Evolutionary conservation across 179 eudicot species (phyloP), one percentile per base, ranked within the genome.

Genomic region (Drosera spatulata): DNA sequence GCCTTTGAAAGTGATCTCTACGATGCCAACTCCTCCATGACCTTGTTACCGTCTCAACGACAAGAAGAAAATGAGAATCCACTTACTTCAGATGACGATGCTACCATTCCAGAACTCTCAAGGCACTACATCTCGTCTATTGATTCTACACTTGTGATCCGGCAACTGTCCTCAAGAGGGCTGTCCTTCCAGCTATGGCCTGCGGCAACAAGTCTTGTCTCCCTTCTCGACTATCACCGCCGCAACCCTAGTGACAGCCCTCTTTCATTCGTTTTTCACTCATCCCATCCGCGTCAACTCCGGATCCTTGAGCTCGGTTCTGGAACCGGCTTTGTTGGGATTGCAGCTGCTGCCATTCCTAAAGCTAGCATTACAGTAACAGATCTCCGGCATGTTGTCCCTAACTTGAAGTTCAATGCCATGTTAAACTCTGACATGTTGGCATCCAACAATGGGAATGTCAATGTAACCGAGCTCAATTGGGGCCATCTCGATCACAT

Each of bases 181-280:
- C 61, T 88, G 53, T 75, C 95, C 15, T 88, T 84, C 78, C 86
- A 88, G 71, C 86, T 88, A 54, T 86, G 95, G 95, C 96, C 95
- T 0, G 91, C 95, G 38, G 96, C 95, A 57, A 59, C 76, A 56
- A 62, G 88, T 42, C 69, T 90, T 33, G 67, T 85, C 69, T 53
- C 74, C 41, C 87, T 83, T 69, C 85, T 85, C 65, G 82, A 84
- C 71, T 5, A 12, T 58, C 66, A 57, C 70, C 70, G 44, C 53
- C 53, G 41, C 41, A 10, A 37, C 44, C 49, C 65, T 7, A 42
- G 5, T 62, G 9, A 52, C 61, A 39, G 55, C 51, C 64, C 70
- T 45, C 72, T 74, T 57, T 51, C 67, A 47, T 12, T 61, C 69
- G 22, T 57, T 5, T 48, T 72, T 22, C 58, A 12, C 53, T 56